Conservation (phyloP, 2,329 filamentous ascomycete genomes). For the Monilinia fructigena region DNA sequence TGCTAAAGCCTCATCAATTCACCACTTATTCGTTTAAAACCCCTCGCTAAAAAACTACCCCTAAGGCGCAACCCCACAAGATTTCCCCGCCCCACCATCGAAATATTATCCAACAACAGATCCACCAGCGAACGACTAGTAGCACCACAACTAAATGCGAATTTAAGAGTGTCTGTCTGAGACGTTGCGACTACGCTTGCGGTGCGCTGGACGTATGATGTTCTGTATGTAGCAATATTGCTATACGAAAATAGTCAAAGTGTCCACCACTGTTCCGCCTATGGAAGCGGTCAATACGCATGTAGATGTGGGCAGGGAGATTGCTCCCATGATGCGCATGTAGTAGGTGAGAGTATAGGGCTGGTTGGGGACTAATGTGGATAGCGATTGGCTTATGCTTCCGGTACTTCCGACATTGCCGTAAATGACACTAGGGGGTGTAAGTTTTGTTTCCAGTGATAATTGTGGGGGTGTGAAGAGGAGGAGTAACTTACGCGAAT, state of each 20-base stretch:
- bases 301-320: not conserved
- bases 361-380: not conserved
- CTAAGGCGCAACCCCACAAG: not conserved
- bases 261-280: not conserved
- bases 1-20: too few relatives aligned
- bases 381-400: not conserved
- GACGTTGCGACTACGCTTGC: not conserved
- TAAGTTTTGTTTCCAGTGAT: not conserved
- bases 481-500: not conserved
- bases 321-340: not conserved
- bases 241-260: not conserved
- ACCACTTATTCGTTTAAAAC: too few relatives aligned
- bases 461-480: not conserved
- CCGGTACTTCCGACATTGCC: not conserved
- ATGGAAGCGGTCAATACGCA: not conserved
- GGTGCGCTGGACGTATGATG: not conserved
- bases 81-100: not conserved
- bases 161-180: not conserved
- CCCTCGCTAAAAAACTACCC: too few relatives aligned
- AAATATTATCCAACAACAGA: slow-evolving; percentile 2
- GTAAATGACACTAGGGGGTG: not conserved
- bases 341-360: slow-evolving; percentile 11
- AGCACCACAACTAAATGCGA: not conserved
- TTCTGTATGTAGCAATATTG: not conserved
- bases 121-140: rapidly evolving